Conservation (phyloP, 495 filamentous ascomycete species). For the Neurospora hispaniola region DNA sequence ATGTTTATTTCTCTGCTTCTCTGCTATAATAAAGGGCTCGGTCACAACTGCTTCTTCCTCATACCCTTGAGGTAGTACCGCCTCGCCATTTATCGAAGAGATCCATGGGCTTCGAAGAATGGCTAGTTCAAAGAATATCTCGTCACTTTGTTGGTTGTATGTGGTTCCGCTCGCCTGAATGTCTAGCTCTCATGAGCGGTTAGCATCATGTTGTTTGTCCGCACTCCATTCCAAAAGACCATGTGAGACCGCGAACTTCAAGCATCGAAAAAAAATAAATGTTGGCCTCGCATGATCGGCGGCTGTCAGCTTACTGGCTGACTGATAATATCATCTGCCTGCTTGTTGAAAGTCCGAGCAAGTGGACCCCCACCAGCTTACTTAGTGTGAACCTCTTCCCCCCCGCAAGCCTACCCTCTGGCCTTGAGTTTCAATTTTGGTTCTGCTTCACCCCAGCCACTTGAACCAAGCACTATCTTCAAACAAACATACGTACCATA, state of each 20-base stretch:
- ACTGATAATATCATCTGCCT: neutral
- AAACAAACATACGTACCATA: neutral
- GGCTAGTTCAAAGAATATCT: neutral
- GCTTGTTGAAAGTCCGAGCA: neutral
- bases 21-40: neutral
- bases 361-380: neutral
- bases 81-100: neutral
- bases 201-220: neutral
- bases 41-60: neutral
- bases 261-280: neutral
- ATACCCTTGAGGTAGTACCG: neutral
- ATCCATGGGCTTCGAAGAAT: neutral
- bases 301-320: neutral
- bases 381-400: neutral
- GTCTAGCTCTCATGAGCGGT: neutral
- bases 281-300: neutral
- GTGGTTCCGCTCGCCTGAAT: neutral
- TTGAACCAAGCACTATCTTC: constrained; percentile 1
- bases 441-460: neutral
- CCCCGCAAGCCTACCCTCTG: neutral
- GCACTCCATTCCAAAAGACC: neutral
- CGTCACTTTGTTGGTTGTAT: neutral
- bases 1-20: neutral
- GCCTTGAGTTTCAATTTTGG: neutral
- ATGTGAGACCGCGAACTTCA: neutral